These are phyloP conservation scores for Brettanomyces naardenensis DNA, from an alignment of 805 yeast genomes.

Conservation along the genomic window DNA sequence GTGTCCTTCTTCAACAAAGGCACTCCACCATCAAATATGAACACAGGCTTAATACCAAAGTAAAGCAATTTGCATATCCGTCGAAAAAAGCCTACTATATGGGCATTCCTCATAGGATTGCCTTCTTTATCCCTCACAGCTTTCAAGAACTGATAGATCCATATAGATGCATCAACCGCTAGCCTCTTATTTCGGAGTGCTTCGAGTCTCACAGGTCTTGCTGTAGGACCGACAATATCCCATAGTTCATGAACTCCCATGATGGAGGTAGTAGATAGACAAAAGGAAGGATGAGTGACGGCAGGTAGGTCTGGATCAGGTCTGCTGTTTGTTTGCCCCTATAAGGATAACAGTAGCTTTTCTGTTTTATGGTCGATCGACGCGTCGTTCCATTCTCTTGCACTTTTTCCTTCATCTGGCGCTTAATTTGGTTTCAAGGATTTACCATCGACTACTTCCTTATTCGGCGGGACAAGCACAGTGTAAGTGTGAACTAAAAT, in stretches of 20 bases:
- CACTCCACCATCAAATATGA: conserved; percentile 95
- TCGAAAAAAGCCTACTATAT: conserved; percentile 91
- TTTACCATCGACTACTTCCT: no score
- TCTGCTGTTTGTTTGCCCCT: no score
- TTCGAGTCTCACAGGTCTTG: conserved; percentile 85
- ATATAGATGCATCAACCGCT: conserved; percentile 97
- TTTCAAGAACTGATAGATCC: conserved; percentile 95
- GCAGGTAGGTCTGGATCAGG: no score
- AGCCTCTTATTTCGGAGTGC: conserved; percentile 67
- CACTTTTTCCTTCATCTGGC: not conserved
- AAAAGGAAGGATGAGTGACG: no score
- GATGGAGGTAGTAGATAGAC: not conserved
- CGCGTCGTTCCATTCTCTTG: not conserved
- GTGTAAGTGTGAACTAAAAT: no score
- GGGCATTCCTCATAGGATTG: conserved; percentile 66
- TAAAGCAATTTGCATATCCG: conserved; percentile 84
- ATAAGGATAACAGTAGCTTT: no score
- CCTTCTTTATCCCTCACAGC: conserved; percentile 90
- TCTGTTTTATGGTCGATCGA: no score
- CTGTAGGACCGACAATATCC: conserved; percentile 85
- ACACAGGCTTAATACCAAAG: conserved; percentile 82
- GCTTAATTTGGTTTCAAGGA: not conserved
- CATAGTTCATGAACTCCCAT: conserved; percentile 98
- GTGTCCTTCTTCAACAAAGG: conserved; percentile 77
- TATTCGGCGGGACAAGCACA: no score